These are phyloP conservation scores for Cyclostephanos invisitatus DNA, from an alignment of 108 stramenopile species.

Conservation along the genomic window DNA sequence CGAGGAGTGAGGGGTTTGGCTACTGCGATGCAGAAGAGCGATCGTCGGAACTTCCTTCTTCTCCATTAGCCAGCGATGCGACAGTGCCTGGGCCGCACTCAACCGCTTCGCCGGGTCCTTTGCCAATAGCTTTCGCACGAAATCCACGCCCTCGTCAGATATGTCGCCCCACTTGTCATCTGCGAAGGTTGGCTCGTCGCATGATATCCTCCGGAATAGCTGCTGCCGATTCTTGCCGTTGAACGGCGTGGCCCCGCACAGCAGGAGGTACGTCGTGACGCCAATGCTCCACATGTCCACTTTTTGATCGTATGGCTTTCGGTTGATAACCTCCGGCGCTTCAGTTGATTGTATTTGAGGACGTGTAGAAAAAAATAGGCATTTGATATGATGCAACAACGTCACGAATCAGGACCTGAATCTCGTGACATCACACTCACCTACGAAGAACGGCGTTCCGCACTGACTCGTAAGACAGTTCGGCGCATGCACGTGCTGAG, in stretches of 20 bases:
- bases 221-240: slow-evolving; percentile 81
- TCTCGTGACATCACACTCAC: slow-evolving; percentile 16
- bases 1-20: not conserved
- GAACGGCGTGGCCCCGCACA: slow-evolving; percentile 87
- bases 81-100: slow-evolving; percentile 59
- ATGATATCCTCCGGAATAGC: slow-evolving; percentile 59
- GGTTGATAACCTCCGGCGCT: slow-evolving; percentile 84
- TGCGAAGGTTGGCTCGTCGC: slow-evolving; percentile 58
- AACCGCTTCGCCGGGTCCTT: slow-evolving; percentile 69
- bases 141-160: slow-evolving; percentile 68
- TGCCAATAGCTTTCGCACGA: slow-evolving; percentile 63
- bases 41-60: not conserved
- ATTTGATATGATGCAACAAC: not conserved
- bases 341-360: not conserved
- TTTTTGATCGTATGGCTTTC: slow-evolving; percentile 73
- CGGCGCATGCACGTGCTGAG: slow-evolving; percentile 79
- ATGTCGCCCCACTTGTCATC: slow-evolving; percentile 77
- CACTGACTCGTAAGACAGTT: slow-evolving; percentile 88
- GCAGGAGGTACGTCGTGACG: slow-evolving; percentile 83
- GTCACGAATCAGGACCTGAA: not conserved
- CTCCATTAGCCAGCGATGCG: slow-evolving; percentile 63
- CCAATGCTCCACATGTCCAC: slow-evolving; percentile 91
- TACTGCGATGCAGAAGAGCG: not conserved
- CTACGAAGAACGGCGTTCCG: slow-evolving; percentile 95
- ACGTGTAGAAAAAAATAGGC: not conserved